Base-by-base conservation (phyloP, 768 basidiomycete species). In the Chlorophyllum brunneum region DNA sequence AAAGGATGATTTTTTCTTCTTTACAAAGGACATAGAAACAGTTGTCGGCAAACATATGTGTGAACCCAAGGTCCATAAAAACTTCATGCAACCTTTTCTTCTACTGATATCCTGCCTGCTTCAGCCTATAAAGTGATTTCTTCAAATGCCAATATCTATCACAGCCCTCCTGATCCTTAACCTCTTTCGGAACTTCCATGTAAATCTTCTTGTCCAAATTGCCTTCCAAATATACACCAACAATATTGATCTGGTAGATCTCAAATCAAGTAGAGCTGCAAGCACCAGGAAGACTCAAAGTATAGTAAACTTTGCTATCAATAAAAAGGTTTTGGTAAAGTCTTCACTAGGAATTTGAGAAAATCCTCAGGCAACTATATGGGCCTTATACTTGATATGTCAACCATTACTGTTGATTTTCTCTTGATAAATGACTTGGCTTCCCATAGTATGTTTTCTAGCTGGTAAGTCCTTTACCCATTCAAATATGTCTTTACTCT, bases 51-150 rank as follows among this genome's bases (percentile, higher is more conserved):
- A 45, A 30, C 0, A 55, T 31, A 11, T 46, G 54, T 0, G 7
- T 49, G 43, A 63, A 63, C 0, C 54, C 43, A 1, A 58, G 27
- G 0, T 42, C 33, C 2, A 38, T 13, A 5, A 58, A 39, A 5
- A 37, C 43, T 6, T 24, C 37, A 38, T 58, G 29, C 2, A 60
- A 41, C 5, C 45, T 38, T 1, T 16, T 11, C 23, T 60, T 60
- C 70, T 72, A 76, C 13, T 64, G 51, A 11, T 61, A 42, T 2
- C 61, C 63, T 1, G 67, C 61, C 53, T 75, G 72, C 22, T 69
- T 69, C 6, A 70, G 58, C 0, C 72, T 68, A 59, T 74, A 75
- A 3, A 75, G 53, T 2, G 61, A 51, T 37, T 61, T 55, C 8
- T 53, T 52, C 7, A 71, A 59, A 4, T 34, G 46, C 0, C 59